These are phyloP conservation scores for Trichophyton mentagrophytes DNA, from an alignment of 2,329 filamentous ascomycete species.

Conservation along the genomic window DNA sequence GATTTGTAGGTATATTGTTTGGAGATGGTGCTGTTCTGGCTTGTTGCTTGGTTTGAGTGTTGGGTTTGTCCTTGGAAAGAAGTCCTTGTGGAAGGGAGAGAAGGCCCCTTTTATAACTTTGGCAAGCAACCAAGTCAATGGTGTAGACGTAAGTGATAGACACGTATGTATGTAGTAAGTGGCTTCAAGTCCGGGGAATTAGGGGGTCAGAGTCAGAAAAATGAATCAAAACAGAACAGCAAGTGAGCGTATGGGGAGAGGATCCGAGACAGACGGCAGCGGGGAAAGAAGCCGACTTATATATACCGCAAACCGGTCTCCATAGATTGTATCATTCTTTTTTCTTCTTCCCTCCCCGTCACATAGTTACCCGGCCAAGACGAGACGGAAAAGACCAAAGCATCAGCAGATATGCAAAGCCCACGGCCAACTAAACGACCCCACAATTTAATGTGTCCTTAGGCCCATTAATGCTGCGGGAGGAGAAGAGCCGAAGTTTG, in stretches of 20 bases:
- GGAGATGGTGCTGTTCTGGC: neutral
- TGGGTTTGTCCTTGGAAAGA: neutral
- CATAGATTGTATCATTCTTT: neutral
- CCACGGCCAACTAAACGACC: neutral
- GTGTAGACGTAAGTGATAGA: neutral
- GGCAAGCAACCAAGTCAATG: neutral
- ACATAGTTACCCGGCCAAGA: neutral
- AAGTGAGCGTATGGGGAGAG: neutral
- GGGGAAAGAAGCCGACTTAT: slow-evolving; percentile 2
- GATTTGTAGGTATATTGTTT: neutral
- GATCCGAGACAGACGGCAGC: neutral
- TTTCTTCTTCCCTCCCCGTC: neutral
- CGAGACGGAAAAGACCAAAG: neutral
- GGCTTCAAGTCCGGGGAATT: neutral
- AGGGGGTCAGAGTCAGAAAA: neutral
- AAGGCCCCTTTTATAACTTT: neutral
- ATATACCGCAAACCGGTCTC: neutral
- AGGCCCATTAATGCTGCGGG: slow-evolving; percentile 1
- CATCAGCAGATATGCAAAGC: neutral
- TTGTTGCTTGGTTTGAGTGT: neutral
- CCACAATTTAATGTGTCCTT: slow-evolving; percentile 1
- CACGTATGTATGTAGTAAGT: neutral
- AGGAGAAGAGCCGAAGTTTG: slow-evolving; percentile 1
- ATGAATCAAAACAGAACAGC: neutral
- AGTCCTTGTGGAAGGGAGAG: neutral